Evolutionary conservation across 2,329 filamentous ascomycete genomes (phyloP).

Genomic region (Orbilia quercus): DNA sequence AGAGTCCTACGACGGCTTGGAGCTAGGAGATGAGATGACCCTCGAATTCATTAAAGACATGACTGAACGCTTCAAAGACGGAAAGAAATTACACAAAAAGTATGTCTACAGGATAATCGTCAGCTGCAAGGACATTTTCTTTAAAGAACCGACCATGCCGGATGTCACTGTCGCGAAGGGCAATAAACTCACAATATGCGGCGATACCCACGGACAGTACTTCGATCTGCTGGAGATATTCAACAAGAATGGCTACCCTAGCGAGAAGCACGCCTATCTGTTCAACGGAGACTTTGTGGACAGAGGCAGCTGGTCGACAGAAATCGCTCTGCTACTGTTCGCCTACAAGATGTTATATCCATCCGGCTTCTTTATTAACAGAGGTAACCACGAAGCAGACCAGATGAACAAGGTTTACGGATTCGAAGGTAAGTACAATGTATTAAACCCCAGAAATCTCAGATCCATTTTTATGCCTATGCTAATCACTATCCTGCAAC

Average conservation of each 20-base stretch:
- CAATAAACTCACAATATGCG: conserved; percentile 88
- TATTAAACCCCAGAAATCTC: not conserved
- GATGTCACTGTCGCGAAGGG: conserved; percentile 84
- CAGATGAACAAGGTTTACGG: conserved; percentile 99
- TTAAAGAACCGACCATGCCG: conserved; percentile 95
- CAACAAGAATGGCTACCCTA: conserved; percentile 84
- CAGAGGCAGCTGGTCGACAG: conserved; percentile 96
- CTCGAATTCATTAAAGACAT: conserved; percentile 97
- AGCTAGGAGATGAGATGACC: conserved; percentile 84
- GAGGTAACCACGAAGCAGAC: conserved; percentile 98
- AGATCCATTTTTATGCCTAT: not conserved
- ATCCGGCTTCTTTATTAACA: conserved; percentile 89
- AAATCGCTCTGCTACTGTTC: conserved; percentile 92
- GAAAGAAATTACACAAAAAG: conserved; percentile 94
- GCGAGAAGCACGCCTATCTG: conserved; percentile 88
- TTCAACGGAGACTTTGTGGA: conserved; percentile 99
- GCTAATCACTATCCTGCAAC: not conserved
- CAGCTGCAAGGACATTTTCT: conserved; percentile 87
- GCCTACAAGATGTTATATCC: conserved; percentile 97
- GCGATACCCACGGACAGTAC: conserved; percentile 98
- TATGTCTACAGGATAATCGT: conserved; percentile 97
- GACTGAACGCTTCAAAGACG: conserved; percentile 93
- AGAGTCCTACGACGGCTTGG: conserved; percentile 83
- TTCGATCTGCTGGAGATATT: conserved; percentile 98
- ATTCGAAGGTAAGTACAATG: conserved; percentile 73